phyloP scores from a whole-genome alignment of 176 grass and related monocot species.

The Melocanna baccifera region DNA sequence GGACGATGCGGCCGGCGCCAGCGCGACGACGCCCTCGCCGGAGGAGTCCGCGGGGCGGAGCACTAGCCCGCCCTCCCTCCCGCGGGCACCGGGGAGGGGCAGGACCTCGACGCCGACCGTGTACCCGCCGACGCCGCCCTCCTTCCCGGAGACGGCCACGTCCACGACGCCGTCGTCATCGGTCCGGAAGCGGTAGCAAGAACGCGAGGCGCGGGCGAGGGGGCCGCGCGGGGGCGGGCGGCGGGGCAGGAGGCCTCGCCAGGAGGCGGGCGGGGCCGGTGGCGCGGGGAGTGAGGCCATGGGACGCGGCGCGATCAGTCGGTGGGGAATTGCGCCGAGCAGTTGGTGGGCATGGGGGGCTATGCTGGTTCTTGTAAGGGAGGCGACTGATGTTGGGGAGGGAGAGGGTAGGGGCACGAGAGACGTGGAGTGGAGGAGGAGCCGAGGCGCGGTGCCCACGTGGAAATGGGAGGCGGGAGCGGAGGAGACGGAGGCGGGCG shows the following conservation, averaged over 20 bases:
- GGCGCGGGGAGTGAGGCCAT: constrained; percentile 42
- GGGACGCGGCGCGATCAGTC: constrained; percentile 17
- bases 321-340: constrained; percentile 32
- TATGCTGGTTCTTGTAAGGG: background rate
- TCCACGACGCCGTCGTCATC: constrained; percentile 52
- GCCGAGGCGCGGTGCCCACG: constrained; percentile 19
- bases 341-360: constrained; percentile 6
- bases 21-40: constrained; percentile 25
- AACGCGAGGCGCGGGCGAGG: background rate
- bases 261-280: background rate
- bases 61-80: constrained; percentile 15
- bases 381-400: background rate
- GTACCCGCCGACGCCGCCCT: constrained; percentile 26
- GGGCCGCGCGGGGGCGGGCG: background rate
- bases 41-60: constrained; percentile 28
- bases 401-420: background rate
- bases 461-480: background rate
- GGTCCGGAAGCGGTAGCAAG: constrained; percentile 48
- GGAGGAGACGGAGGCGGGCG: background rate
- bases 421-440: background rate
- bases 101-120: constrained; percentile 36
- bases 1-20: background rate
- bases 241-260: background rate
- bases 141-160: constrained; percentile 30
- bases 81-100: background rate